These are phyloP conservation scores for Auriscalpium vulgare DNA, from an alignment of 768 basidiomycete genomes.

Conservation along the genomic window DNA sequence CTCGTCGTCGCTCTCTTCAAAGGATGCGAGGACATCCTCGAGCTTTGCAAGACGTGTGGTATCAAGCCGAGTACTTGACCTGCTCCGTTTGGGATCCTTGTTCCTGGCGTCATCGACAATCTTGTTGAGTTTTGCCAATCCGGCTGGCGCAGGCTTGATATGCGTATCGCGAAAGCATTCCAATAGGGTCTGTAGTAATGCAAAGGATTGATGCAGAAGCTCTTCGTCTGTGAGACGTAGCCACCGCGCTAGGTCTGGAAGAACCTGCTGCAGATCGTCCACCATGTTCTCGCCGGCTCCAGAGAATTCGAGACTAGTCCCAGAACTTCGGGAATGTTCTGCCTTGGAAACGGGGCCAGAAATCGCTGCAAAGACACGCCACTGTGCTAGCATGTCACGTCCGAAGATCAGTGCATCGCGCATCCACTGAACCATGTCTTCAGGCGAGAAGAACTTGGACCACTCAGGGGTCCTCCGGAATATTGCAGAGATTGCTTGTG, in stretches of 20 bases:
- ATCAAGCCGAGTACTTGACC: constrained; percentile 47
- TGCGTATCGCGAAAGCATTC: constrained; percentile 62
- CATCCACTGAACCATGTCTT: constrained; percentile 96
- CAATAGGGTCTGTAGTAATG: constrained; percentile 73
- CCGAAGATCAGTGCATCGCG: constrained; percentile 94
- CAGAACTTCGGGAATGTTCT: constrained; percentile 17
- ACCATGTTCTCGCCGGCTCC: constrained; percentile 68
- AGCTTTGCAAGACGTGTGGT: constrained; percentile 53
- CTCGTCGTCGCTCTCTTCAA: constrained; percentile 54
- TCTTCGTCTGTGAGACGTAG: constrained; percentile 89
- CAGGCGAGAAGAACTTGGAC: constrained; percentile 72
- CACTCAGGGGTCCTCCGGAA: constrained; percentile 80
- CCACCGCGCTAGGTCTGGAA: constrained; percentile 80
- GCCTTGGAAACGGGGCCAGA: constrained; percentile 31
- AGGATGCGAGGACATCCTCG: constrained; percentile 56
- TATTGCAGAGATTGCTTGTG: constrained; percentile 69
- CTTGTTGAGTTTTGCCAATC: constrained; percentile 59
- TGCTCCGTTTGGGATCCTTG: constrained; percentile 28
- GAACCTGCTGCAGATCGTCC: constrained; percentile 63
- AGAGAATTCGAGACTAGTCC: constrained; percentile 37
- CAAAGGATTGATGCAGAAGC: constrained; percentile 81
- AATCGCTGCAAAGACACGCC: constrained; percentile 71
- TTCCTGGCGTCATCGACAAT: constrained; percentile 54
- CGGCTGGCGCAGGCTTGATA: constrained; percentile 45
- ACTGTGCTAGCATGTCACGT: constrained; percentile 74